These are phyloP conservation scores for Pseudopyricularia javanii DNA, from an alignment of 2,329 filamentous ascomycete genomes.

Conservation along the genomic window DNA sequence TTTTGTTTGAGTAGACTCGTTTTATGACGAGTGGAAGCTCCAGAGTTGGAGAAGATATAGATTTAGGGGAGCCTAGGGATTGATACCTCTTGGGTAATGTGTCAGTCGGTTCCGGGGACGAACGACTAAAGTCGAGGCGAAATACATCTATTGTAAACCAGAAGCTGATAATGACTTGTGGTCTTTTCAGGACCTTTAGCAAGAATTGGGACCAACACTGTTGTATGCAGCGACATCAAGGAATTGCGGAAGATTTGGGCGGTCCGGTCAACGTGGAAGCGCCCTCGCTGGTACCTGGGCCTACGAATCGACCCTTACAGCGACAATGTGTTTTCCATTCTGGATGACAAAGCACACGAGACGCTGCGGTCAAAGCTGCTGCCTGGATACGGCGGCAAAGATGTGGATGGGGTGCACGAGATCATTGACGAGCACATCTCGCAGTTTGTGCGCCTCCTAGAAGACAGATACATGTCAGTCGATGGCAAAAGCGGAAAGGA, in stretches of 20 bases:
- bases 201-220: conserved; percentile 10
- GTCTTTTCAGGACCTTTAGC: neutral
- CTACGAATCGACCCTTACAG: conserved; percentile 35
- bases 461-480: conserved; percentile 7
- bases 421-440: conserved; percentile 31
- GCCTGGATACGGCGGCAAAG: conserved; percentile 15
- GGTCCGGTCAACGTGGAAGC: conserved; percentile 13
- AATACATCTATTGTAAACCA: neutral
- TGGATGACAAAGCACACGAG: conserved; percentile 31
- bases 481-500: neutral
- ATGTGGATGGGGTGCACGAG: conserved; percentile 15
- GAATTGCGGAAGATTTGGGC: conserved; percentile 17
- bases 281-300: conserved; percentile 27
- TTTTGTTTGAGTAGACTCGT: no score
- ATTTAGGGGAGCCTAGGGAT: neutral
- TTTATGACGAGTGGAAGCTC: neutral
- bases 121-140: neutral
- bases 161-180: no score
- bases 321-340: conserved; percentile 36
- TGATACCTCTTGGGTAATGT: neutral
- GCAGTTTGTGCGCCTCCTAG: conserved; percentile 31
- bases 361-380: conserved; percentile 21
- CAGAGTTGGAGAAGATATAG: no score
- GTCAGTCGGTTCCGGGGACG: neutral
- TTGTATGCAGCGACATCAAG: conserved; percentile 15